Conservation (phyloP, 2,329 filamentous ascomycete genomes). For the Clonostachys solani region DNA sequence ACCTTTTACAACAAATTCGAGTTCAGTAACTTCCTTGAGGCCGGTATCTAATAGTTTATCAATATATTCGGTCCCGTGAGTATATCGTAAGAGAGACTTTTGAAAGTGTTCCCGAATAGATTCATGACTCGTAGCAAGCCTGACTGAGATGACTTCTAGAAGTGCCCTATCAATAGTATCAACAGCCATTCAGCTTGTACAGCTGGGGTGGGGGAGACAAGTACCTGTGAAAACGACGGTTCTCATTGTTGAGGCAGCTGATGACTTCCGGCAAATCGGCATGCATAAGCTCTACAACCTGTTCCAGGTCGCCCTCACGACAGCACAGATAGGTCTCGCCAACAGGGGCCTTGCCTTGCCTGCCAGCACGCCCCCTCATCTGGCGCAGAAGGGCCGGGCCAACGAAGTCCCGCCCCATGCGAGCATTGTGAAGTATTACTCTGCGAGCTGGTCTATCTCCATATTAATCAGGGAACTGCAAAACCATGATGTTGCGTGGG, state of each 20-base stretch:
- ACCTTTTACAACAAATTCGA: slow-evolving; percentile 50
- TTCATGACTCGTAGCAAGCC: slow-evolving; percentile 60
- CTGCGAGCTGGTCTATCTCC: slow-evolving; percentile 53
- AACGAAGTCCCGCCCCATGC: slow-evolving; percentile 74
- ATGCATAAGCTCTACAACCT: slow-evolving; percentile 66
- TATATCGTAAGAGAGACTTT: slow-evolving; percentile 62
- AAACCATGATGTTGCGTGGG: background rate
- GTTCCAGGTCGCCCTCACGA: slow-evolving; percentile 62
- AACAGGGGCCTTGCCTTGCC: slow-evolving; percentile 73
- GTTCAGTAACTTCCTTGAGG: slow-evolving; percentile 49
- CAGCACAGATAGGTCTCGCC: slow-evolving; percentile 78
- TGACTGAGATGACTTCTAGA: slow-evolving; percentile 65
- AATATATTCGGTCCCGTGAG: slow-evolving; percentile 44
- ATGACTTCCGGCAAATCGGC: slow-evolving; percentile 66
- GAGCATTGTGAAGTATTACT: slow-evolving; percentile 70
- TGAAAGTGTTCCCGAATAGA: slow-evolving; percentile 64
- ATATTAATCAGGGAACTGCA: background rate
- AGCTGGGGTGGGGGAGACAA: slow-evolving; percentile 29
- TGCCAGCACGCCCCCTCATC: slow-evolving; percentile 74
- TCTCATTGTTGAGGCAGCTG: slow-evolving; percentile 65
- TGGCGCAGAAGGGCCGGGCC: slow-evolving; percentile 76
- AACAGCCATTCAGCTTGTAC: slow-evolving; percentile 5
- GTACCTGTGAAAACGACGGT: slow-evolving; percentile 62
- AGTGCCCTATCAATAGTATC: slow-evolving; percentile 48
- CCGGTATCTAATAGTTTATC: slow-evolving; percentile 52